phyloP scores from a whole-genome alignment of 2,329 filamentous ascomycete genomes.

The Epichloe gansuensis region DNA sequence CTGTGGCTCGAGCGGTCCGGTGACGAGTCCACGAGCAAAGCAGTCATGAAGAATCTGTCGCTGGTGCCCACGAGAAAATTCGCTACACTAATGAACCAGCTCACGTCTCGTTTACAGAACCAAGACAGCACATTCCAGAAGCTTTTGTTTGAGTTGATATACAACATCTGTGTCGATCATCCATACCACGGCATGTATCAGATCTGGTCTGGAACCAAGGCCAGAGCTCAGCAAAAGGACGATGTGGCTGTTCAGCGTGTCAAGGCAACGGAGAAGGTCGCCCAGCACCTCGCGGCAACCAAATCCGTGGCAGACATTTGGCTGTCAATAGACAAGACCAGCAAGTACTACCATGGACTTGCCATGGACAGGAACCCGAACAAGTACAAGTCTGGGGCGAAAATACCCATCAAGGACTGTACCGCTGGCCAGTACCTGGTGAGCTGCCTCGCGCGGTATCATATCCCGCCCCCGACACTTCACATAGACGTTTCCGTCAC shows the following conservation, averaged over 20 bases:
- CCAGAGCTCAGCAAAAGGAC: constrained; percentile 57
- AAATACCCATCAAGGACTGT: constrained; percentile 51
- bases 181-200: constrained; percentile 97
- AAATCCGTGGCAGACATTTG: constrained; percentile 44
- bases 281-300: constrained; percentile 44
- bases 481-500: constrained; percentile 62
- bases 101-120: constrained; percentile 80
- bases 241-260: constrained; percentile 61
- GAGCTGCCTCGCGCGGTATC: constrained; percentile 47
- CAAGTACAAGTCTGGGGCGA: constrained; percentile 55
- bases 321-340: constrained; percentile 60
- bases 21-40: constrained; percentile 62
- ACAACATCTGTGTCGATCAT: constrained; percentile 79
- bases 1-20: constrained; percentile 83
- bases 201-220: constrained; percentile 71
- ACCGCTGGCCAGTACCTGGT: constrained; percentile 49
- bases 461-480: constrained; percentile 81
- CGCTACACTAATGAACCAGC: constrained; percentile 83
- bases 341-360: constrained; percentile 50
- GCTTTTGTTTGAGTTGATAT: constrained; percentile 59
- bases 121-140: constrained; percentile 61
- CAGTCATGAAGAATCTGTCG: constrained; percentile 56
- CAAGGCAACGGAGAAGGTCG: constrained; percentile 57
- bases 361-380: constrained; percentile 52
- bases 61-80: constrained; percentile 85